Base-by-base conservation (phyloP, 495 filamentous ascomycete species). In the Lasiosphaeria ovina region DNA sequence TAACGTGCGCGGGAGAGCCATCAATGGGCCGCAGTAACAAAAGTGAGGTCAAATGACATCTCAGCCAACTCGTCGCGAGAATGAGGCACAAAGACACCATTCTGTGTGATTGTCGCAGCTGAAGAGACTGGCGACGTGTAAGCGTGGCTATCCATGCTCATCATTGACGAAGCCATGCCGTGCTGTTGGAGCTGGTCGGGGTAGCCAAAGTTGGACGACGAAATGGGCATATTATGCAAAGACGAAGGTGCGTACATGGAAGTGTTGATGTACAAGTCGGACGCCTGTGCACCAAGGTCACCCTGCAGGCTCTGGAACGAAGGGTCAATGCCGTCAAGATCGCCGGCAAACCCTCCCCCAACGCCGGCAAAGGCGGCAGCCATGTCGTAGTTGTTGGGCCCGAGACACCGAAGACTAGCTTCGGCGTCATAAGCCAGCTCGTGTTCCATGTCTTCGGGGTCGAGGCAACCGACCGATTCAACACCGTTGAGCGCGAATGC, bases 71-170 rank as follows among this genome's bases (percentile, higher is more conserved):
- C 69, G 44, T 67, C 64, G 14, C 42, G 44, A 0, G 35, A 7
- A 1, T 34, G 45, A 33, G 59, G 56, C 62, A 69, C 42, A 33
- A 63, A 72, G 9, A 61, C 16, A 12, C 17, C 58, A 45, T 66
- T 60, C 42, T 76, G 75, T 3, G 75, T 77, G 55, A 79, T 62
- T 6, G 75, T 76, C 3, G 75, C 69, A 0, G 69, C 69, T 11
- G 76, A 77, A 4, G 76, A 78, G n/a, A 72, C 59, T 0, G 76
- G 64, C 3, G 74, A 77, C 7, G 64, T 71, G 63, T 69, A 72
- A 32, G 62, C 69, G 35, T 71, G 70, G 57, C 66, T 68, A 14
- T 72, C 69, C n/a, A 70, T 58, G 52, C 59, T 61, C 17, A 69
- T 69, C 58, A 74, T 66, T 8, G 62, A 59, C 2, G 67, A 56